phyloP scores from a whole-genome alignment of 306 rosid genomes.

The Leucaena leucocephala region DNA sequence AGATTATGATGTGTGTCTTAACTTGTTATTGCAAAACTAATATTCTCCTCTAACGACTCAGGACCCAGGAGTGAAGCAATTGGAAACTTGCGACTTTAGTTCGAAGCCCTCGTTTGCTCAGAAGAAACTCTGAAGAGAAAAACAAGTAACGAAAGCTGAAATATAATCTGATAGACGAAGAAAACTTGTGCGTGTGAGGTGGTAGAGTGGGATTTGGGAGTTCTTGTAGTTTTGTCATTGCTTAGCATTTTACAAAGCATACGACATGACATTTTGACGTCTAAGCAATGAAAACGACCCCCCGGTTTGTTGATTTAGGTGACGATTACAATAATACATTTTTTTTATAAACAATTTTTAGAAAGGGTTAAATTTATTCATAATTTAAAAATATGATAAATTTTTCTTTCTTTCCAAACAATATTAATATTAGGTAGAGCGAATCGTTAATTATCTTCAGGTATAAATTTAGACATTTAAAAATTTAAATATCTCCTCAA shows the following conservation, averaged over 20 bases:
- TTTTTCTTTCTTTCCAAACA: too few species aligned
- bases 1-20: not conserved
- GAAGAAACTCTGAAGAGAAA: not conserved
- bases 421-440: too few species aligned
- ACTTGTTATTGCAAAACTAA: not conserved
- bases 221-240: not conserved
- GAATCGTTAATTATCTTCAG: too few species aligned
- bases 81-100: not conserved
- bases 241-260: not conserved
- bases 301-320: not conserved
- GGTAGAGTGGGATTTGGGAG: not conserved
- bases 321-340: not conserved
- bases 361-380: too few species aligned
- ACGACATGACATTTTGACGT: constrained; percentile 22
- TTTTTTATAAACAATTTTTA: too few species aligned
- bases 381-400: too few species aligned
- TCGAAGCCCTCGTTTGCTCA: not conserved
- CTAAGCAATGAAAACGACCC: constrained; percentile 11
- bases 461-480: too few species aligned
- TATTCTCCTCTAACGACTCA: not conserved
- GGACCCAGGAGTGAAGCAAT: constrained; percentile 3
- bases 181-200: not conserved
- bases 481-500: too few species aligned
- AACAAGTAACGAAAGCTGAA: not conserved
- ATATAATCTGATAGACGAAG: not conserved